Evolutionary conservation across 108 stramenopile species (phyloP).

Genomic region (Conticribra guillardii): DNA sequence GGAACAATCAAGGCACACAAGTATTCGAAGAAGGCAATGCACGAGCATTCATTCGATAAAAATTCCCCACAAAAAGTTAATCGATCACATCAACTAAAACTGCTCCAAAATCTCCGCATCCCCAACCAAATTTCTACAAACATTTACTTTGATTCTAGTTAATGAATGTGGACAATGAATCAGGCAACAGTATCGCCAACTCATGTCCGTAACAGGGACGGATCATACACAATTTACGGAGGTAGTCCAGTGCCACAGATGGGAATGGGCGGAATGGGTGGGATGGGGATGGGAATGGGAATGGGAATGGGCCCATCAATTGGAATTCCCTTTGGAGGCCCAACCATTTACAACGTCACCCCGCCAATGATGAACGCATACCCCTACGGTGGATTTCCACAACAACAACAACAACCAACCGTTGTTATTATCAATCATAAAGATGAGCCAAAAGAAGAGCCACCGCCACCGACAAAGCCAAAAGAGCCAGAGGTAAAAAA

Average conservation of each 20-base stretch:
- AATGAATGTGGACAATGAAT: not conserved
- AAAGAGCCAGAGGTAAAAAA: constrained; percentile 6
- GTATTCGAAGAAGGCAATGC: no score
- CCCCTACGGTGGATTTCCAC: not conserved
- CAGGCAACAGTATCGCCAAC: not conserved
- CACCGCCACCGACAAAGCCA: not conserved
- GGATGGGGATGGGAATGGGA: not conserved
- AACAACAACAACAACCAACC: constrained; percentile 17
- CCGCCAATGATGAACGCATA: constrained; percentile 11
- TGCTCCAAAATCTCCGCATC: no score
- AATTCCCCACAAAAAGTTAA: no score
- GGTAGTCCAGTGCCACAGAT: not conserved
- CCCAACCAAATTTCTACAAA: no score
- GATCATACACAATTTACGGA: not conserved
- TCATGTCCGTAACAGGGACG: not conserved
- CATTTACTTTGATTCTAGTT: no score
- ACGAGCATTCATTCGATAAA: no score
- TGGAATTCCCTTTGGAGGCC: not conserved
- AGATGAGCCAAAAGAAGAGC: not conserved
- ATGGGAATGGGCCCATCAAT: not conserved
- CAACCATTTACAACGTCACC: not conserved
- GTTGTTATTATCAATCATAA: constrained; percentile 2
- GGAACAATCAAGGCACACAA: no score
- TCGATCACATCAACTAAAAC: no score
- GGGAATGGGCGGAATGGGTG: not conserved